These are phyloP conservation scores for Anthoceros angustus DNA, from an alignment of 225 moss, liverwort and hornwort species.

Conservation along the genomic window DNA sequence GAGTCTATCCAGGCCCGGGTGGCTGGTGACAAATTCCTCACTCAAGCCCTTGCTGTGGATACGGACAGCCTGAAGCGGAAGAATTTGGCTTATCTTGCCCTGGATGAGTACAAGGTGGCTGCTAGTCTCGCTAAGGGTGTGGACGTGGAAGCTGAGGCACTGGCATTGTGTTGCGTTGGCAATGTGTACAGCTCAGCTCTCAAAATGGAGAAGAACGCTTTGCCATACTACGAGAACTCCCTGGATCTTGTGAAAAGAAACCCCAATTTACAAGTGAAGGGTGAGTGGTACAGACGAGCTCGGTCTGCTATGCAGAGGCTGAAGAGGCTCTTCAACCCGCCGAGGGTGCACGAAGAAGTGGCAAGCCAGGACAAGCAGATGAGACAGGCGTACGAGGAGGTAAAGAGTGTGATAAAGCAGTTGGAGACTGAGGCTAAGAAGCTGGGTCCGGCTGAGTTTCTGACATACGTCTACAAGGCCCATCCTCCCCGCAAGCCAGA, in stretches of 20 bases:
- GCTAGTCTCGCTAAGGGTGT: slow-evolving; percentile 24
- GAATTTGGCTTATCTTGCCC: slow-evolving; percentile 14
- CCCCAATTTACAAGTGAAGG: slow-evolving; percentile 16
- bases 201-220: slow-evolving; percentile 25
- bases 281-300: slow-evolving; percentile 22
- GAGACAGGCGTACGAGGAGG: slow-evolving; percentile 8
- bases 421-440: slow-evolving; percentile 20
- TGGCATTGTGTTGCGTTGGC: slow-evolving; percentile 23
- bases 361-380: not conserved
- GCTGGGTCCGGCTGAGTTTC: slow-evolving; percentile 18
- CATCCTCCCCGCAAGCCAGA: slow-evolving; percentile 23
- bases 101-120: slow-evolving; percentile 37
- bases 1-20: slow-evolving; percentile 27
- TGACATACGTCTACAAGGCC: slow-evolving; percentile 16
- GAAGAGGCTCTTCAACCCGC: slow-evolving; percentile 14
- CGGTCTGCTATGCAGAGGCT: slow-evolving; percentile 14
- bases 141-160: slow-evolving; percentile 29
- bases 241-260: slow-evolving; percentile 21
- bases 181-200: slow-evolving; percentile 24
- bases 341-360: slow-evolving; percentile 6
- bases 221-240: slow-evolving; percentile 21
- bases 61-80: slow-evolving; percentile 12
- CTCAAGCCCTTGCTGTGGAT: not conserved
- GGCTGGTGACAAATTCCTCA: slow-evolving; percentile 18
- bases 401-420: slow-evolving; percentile 15